A percentile compares a stretch with the other conserved stretches of the same genome.
phyloP scores from a whole-genome alignment of 2,329 filamentous ascomycete species.

The Alternaria tenuissima region DNA sequence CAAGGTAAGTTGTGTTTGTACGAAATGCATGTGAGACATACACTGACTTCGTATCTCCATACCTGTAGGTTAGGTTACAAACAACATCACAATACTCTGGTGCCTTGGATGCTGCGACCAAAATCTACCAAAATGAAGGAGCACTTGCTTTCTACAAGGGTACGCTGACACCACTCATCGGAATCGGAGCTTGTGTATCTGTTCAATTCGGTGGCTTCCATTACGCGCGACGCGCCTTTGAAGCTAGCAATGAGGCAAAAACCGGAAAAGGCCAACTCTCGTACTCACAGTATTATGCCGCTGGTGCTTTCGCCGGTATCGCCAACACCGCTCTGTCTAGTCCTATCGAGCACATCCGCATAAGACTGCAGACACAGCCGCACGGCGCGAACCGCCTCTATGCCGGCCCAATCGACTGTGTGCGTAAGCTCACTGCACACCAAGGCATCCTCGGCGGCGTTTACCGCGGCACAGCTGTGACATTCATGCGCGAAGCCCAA shows the following conservation, averaged over 20 bases:
- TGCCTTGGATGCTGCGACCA: constrained; percentile 79
- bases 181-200: constrained; percentile 94
- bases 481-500: constrained; percentile 85
- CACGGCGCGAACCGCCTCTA: constrained; percentile 84
- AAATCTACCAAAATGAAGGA: constrained; percentile 89
- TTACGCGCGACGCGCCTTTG: constrained; percentile 85
- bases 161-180: constrained; percentile 90
- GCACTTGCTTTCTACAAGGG: constrained; percentile 97
- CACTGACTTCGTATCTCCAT: not conserved
- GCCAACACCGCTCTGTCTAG: constrained; percentile 88
- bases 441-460: constrained; percentile 76
- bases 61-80: constrained; percentile 75
- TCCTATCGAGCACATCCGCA: constrained; percentile 96
- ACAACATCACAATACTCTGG: constrained; percentile 83
- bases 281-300: constrained; percentile 86
- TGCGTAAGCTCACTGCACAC: constrained; percentile 77
- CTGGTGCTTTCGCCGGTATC: constrained; percentile 91
- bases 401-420: constrained; percentile 85
- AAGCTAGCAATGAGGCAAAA: constrained; percentile 69
- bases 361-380: constrained; percentile 94
- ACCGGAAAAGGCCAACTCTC: constrained; percentile 63
- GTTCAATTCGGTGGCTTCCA: constrained; percentile 99
- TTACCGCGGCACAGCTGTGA: constrained; percentile 89
- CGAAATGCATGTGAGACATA: not conserved
- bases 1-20: constrained; percentile 59